Percentiles rank a stretch among this genome's conserved stretches.
These are phyloP conservation scores for Trichoderma sp. DNA, from an alignment of 2,329 filamentous ascomycete genomes.

Conservation along the genomic window DNA sequence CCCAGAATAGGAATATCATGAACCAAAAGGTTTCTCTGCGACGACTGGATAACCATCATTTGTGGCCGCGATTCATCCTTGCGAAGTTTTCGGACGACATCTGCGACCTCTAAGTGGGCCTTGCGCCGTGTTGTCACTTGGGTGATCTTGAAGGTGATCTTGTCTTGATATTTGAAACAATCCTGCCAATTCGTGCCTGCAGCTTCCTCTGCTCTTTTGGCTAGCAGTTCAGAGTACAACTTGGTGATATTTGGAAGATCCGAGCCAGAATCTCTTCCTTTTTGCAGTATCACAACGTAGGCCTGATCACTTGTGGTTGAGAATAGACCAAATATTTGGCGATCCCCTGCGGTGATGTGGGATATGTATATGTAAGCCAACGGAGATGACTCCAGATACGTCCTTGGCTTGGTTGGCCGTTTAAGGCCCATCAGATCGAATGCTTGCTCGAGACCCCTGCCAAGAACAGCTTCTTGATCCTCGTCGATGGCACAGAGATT, in stretches of 20 bases:
- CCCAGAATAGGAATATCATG: constrained; percentile 82
- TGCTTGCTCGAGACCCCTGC: constrained; percentile 87
- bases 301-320: constrained; percentile 79
- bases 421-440: constrained; percentile 81
- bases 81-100: constrained; percentile 84
- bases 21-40: constrained; percentile 73
- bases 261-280: constrained; percentile 70
- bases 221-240: constrained; percentile 76
- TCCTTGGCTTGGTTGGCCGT: constrained; percentile 58
- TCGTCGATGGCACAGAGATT: constrained; percentile 94
- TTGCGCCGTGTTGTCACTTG: constrained; percentile 89
- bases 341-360: constrained; percentile 85
- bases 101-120: constrained; percentile 81
- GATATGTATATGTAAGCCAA: constrained; percentile 90
- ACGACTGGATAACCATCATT: constrained; percentile 87
- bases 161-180: constrained; percentile 83
- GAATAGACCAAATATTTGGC: constrained; percentile 91
- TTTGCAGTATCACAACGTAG: constrained; percentile 84
- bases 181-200: constrained; percentile 72
- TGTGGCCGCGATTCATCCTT: constrained; percentile 78
- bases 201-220: constrained; percentile 63
- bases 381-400: constrained; percentile 72
- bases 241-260: constrained; percentile 88
- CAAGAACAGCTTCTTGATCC: constrained; percentile 82
- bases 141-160: constrained; percentile 78